Evolutionary conservation across 192 early-diverging fungal genomes (phyloP).

Genomic region (Haplosporangium gracile): DNA sequence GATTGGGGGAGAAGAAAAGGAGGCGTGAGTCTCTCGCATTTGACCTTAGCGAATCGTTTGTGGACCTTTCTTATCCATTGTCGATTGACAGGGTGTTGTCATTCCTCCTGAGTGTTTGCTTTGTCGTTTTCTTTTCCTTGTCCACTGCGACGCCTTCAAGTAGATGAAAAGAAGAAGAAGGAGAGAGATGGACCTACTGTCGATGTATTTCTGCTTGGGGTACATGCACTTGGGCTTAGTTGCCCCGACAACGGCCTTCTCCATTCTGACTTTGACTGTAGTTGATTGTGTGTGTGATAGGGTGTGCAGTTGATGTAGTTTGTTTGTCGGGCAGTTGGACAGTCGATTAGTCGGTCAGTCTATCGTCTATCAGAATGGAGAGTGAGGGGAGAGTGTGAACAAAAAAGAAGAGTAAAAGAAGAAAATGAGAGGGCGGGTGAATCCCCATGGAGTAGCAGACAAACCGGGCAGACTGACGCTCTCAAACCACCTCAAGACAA

Average conservation of each 20-base stretch:
- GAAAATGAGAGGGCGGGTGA: neutral
- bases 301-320: neutral
- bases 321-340: neutral
- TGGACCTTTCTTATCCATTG: neutral
- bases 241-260: slow-evolving; percentile 78
- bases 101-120: neutral
- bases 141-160: neutral
- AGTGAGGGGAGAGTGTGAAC: neutral
- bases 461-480: slow-evolving; percentile 1
- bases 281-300: neutral
- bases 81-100: neutral
- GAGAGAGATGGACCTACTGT: slow-evolving; percentile 57
- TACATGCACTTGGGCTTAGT: slow-evolving; percentile 89
- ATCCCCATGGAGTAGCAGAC: neutral
- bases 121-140: neutral
- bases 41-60: slow-evolving; percentile 89
- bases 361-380: neutral
- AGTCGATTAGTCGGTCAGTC: neutral
- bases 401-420: neutral
- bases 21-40: slow-evolving; percentile 74
- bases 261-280: slow-evolving; percentile 52
- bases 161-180: neutral
- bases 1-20: neutral
- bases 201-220: slow-evolving; percentile 97
- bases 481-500: neutral